Conservation (phyloP, 306 rosid species). For the Malus asiatica region DNA sequence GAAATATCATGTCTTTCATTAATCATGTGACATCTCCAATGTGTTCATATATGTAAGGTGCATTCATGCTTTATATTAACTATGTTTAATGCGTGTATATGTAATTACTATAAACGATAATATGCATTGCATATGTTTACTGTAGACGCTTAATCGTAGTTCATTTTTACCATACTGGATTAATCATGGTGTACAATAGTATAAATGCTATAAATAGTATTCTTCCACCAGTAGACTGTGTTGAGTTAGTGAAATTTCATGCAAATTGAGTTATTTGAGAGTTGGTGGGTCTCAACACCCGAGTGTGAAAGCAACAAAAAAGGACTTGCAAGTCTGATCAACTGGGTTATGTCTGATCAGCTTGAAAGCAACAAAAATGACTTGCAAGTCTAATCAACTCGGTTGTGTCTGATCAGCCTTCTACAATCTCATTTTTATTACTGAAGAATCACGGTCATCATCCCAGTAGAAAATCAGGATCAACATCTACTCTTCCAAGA, state of each 20-base stretch:
- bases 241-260: not conserved
- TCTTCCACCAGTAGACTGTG: not conserved
- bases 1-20: too few relatives aligned
- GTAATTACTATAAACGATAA: not conserved
- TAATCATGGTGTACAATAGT: not conserved
- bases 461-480: slow-evolving; percentile 3
- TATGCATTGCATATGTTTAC: not conserved
- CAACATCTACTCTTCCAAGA: slow-evolving; percentile 9
- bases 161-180: not conserved
- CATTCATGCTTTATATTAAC: not conserved
- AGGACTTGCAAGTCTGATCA: not conserved
- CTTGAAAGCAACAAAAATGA: not conserved
- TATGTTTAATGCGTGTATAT: not conserved
- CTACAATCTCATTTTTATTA: slow-evolving; percentile 22
- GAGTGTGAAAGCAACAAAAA: not conserved
- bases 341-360: not conserved
- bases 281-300: not conserved
- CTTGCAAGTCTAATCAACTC: not conserved
- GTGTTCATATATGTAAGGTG: not conserved
- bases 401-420: not conserved
- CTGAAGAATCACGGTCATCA: not conserved
- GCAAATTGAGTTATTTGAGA: not conserved
- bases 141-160: not conserved
- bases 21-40: not conserved
- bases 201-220: not conserved